These are phyloP conservation scores for Auricularia auricula-judae DNA, from an alignment of 768 basidiomycete species.

Conservation along the genomic window DNA sequence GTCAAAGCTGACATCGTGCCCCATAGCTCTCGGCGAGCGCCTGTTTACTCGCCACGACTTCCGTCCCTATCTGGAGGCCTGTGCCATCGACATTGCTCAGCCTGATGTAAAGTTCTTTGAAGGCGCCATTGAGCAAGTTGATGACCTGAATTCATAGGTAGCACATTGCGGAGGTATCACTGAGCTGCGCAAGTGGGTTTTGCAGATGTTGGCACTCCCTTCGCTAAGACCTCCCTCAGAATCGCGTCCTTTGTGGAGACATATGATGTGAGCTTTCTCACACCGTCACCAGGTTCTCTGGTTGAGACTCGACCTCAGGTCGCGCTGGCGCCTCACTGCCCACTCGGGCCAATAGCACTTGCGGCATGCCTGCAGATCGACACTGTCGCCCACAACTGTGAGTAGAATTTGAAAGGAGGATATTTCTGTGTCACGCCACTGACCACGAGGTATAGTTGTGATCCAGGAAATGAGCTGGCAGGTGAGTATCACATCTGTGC, in stretches of 20 bases:
- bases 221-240: slow-evolving; percentile 12
- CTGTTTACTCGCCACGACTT: slow-evolving; percentile 53
- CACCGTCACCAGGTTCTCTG: slow-evolving; percentile 6
- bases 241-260: slow-evolving; percentile 51
- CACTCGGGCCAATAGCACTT: slow-evolving; percentile 58
- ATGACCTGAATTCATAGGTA: slow-evolving; percentile 24
- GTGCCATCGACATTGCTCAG: slow-evolving; percentile 58
- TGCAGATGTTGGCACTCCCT: neutral
- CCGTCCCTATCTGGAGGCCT: slow-evolving; percentile 50
- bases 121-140: neutral
- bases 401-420: slow-evolving; percentile 11
- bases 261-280: slow-evolving; percentile 46
- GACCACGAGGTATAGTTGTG: slow-evolving; percentile 25
- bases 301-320: neutral
- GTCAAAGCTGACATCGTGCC: slow-evolving; percentile 40
- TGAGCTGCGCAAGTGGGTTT: slow-evolving; percentile 28
- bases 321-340: slow-evolving; percentile 51
- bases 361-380: slow-evolving; percentile 62
- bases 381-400: slow-evolving; percentile 47
- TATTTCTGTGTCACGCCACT: no score
- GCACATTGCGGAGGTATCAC: slow-evolving; percentile 52
- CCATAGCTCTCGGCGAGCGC: slow-evolving; percentile 55
- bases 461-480: slow-evolving; percentile 61
- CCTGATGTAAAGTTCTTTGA: slow-evolving; percentile 37
- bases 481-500: slow-evolving; percentile 18